These are phyloP conservation scores for Neurospora cerealis DNA, from an alignment of 495 filamentous ascomycete genomes.

Conservation along the genomic window DNA sequence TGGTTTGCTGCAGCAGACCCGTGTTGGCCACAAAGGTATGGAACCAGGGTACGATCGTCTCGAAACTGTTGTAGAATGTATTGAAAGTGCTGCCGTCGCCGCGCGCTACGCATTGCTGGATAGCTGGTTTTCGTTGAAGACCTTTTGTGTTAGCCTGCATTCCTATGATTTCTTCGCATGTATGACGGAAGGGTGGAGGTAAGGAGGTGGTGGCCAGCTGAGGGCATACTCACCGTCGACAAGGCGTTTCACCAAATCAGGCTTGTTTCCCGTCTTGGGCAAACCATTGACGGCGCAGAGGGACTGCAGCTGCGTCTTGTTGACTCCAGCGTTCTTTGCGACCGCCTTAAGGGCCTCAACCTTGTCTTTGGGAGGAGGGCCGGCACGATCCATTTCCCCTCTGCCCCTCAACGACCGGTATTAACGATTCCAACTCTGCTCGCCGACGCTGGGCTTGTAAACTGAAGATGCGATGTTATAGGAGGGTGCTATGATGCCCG, in stretches of 20 bases:
- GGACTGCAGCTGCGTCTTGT: slow-evolving; percentile 62
- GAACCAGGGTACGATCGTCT: slow-evolving; percentile 11
- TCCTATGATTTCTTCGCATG: neutral
- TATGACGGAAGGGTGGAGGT: neutral
- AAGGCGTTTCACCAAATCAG: slow-evolving; percentile 65
- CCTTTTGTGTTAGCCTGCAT: neutral
- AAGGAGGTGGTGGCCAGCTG: neutral
- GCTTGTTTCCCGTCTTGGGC: slow-evolving; percentile 69
- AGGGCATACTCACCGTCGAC: slow-evolving; percentile 45
- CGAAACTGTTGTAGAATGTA: slow-evolving; percentile 13
- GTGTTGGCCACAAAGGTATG: slow-evolving; percentile 3
- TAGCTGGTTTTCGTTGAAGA: slow-evolving; percentile 4
- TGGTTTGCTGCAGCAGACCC: neutral
- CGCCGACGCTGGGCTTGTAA: neutral
- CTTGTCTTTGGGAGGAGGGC: slow-evolving; percentile 19
- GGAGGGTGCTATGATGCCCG: neutral
- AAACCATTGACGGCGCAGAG: slow-evolving; percentile 64
- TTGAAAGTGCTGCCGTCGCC: slow-evolving; percentile 6
- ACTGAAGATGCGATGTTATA: neutral
- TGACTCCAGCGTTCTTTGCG: slow-evolving; percentile 24
- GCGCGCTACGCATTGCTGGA: slow-evolving; percentile 5
- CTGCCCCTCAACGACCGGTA: neutral
- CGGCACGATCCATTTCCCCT: neutral
- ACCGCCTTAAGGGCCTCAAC: slow-evolving; percentile 27
- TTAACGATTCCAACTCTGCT: neutral